Base-by-base conservation (phyloP, 225 moss, liverwort and hornwort species). In the Antitrichia curtipendula region DNA sequence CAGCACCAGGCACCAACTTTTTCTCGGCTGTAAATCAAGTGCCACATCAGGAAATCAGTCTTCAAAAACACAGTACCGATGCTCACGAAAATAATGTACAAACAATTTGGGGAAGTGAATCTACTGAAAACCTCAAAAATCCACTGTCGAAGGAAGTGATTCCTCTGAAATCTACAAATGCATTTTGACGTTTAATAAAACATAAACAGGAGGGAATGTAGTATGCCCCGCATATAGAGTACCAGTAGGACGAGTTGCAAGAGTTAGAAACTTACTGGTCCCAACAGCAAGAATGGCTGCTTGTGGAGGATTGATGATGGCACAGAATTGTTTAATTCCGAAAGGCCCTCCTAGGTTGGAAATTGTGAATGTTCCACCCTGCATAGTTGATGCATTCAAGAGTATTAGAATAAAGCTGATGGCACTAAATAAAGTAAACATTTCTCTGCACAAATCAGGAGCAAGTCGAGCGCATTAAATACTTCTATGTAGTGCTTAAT, bases 251-350 rank as follows among this genome's bases (percentile, higher is more conserved):
- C 45, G 52, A 62, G 60, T 80, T 56, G 23, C 68, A 47, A 75
- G 52, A 65, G n/a, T 50, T 49, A 47, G 21, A 72, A 70, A 89
- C 92, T 87, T 91, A 96, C 96, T 93, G 66, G 95, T 95, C 82
- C 98, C 97, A 84, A 98, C 95, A 59, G 97, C 97, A 90, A 98
- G 95, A 84, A 97, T 95, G 78, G 94, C 96, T 38, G 94, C 92
- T 91, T 98, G 98, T 76, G 97, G 97, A 87, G 98, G 97, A 89
- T 95, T 95, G 88, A 98, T 93, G 84, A 98, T 95, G 34, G 98
- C 97, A 89, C 92, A 95, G 87, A 98, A 97, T 79, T 98, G 98
- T 90, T 97, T 98, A 82, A 98, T 95, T 74, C 97, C 98, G 87
- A 91, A 94, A 52, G 94, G 92, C 80, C 93, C 95, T 88, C 98